These are phyloP conservation scores for Phialophora tarda DNA, from an alignment of 2,329 filamentous ascomycete genomes.

Conservation along the genomic window DNA sequence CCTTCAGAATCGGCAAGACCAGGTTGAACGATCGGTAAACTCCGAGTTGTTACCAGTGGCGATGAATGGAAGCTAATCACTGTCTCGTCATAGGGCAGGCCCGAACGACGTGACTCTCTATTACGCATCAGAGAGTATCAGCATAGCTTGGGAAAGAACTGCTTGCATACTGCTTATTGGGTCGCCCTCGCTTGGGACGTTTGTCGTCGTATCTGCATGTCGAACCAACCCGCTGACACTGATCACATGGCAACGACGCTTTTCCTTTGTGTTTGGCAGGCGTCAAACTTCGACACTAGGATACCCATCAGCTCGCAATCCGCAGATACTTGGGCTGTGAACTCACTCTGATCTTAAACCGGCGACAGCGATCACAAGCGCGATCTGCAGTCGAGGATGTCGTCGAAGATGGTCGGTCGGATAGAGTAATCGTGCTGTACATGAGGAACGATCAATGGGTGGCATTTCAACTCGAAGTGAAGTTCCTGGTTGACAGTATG, in stretches of 20 bases:
- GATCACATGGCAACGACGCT: neutral
- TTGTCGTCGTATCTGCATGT: slow-evolving; percentile 17
- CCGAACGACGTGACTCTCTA: neutral
- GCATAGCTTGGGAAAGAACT: neutral
- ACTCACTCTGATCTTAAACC: slow-evolving; percentile 22
- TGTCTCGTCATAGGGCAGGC: slow-evolving; percentile 1
- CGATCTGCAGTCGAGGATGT: neutral
- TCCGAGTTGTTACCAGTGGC: neutral
- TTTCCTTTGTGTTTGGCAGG: neutral
- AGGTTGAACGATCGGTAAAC: neutral
- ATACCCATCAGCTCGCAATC: neutral
- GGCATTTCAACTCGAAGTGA: neutral
- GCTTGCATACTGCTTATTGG: slow-evolving; percentile 5
- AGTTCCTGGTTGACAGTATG: neutral
- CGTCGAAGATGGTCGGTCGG: neutral
- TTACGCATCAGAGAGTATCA: neutral
- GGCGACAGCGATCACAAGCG: slow-evolving; percentile 23
- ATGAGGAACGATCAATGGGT: neutral
- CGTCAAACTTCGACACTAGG: slow-evolving; percentile 10
- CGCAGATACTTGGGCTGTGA: neutral
- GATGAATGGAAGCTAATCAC: neutral
- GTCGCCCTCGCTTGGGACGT: slow-evolving; percentile 20
- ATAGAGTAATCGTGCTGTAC: neutral
- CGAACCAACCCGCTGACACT: slow-evolving; percentile 11
- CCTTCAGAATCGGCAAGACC: neutral